Evolutionary conservation across 345 rosid species (phyloP).

Genomic region (Schrenkiella parvula): DNA sequence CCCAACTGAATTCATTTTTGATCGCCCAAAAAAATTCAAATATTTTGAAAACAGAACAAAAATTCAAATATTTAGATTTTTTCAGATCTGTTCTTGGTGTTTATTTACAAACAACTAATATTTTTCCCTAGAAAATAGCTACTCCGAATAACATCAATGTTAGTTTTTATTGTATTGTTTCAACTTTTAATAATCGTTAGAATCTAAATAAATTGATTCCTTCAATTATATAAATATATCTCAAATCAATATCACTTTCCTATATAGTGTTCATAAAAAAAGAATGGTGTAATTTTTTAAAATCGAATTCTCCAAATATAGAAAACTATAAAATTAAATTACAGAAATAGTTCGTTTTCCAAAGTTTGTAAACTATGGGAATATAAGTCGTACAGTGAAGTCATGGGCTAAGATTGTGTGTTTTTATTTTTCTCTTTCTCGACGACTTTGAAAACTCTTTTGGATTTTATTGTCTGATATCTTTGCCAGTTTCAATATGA

Average conservation of each 20-base stretch:
- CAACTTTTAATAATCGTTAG: neutral
- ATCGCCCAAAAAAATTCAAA: neutral
- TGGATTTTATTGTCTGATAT: constrained; percentile 29
- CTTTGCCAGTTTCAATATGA: constrained; percentile 26
- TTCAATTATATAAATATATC: too few relatives aligned
- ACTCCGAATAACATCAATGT: neutral
- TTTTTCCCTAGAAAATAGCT: neutral
- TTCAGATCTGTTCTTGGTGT: neutral
- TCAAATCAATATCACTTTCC: neutral
- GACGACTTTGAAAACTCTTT: constrained; percentile 35
- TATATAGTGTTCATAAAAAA: neutral
- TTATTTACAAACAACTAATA: neutral
- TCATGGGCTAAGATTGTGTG: constrained; percentile 5
- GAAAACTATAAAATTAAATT: neutral
- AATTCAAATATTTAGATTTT: neutral
- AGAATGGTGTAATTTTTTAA: neutral
- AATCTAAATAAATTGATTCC: too few relatives aligned
- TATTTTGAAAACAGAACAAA: neutral
- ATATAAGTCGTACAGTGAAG: constrained; percentile 19
- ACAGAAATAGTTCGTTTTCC: neutral
- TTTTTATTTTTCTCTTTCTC: neutral
- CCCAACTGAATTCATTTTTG: neutral
- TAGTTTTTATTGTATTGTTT: neutral
- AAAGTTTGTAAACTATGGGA: neutral
- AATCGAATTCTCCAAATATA: neutral